These are phyloP conservation scores for Exophiala phaeomuriformis DNA, from an alignment of 2,329 filamentous ascomycete genomes.

Conservation along the genomic window DNA sequence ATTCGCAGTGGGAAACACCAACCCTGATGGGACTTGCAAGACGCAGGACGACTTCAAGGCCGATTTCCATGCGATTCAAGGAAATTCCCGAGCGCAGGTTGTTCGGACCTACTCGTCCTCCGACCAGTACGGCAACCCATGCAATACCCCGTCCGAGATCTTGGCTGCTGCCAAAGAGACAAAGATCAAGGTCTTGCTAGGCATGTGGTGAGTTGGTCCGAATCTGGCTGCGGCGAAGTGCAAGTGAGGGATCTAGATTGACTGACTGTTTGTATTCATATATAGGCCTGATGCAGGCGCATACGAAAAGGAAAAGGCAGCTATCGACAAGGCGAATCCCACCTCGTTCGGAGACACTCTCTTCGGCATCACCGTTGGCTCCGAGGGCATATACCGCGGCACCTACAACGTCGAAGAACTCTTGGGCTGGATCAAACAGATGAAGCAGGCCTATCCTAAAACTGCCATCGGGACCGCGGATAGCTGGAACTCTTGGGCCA, in stretches of 20 bases:
- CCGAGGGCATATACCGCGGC: slow-evolving; percentile 62
- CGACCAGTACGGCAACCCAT: slow-evolving; percentile 41
- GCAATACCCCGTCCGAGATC: slow-evolving; percentile 55
- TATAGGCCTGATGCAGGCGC: slow-evolving; percentile 57
- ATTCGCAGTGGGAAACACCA: slow-evolving; percentile 61
- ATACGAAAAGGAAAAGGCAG: slow-evolving; percentile 54
- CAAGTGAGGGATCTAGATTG: not conserved
- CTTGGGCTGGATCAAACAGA: slow-evolving; percentile 54
- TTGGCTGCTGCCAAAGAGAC: slow-evolving; percentile 59
- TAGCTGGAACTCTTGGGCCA: slow-evolving; percentile 64
- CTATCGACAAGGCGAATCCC: slow-evolving; percentile 42
- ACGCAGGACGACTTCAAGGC: slow-evolving; percentile 53
- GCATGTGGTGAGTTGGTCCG: slow-evolving; percentile 53
- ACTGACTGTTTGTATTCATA: not conserved
- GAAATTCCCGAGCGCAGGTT: slow-evolving; percentile 45
- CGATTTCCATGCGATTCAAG: slow-evolving; percentile 56
- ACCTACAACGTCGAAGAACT: slow-evolving; percentile 58
- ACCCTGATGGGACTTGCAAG: slow-evolving; percentile 56
- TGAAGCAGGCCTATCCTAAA: slow-evolving; percentile 49
- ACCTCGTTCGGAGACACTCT: slow-evolving; percentile 51
- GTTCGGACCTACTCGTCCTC: slow-evolving; percentile 61
- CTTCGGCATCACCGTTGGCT: slow-evolving; percentile 63
- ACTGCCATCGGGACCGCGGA: slow-evolving; percentile 61
- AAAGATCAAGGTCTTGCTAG: slow-evolving; percentile 61
- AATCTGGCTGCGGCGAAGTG: not conserved